These are phyloP conservation scores for Tremella mesenterica DNA, from an alignment of 768 basidiomycete genomes.

Conservation along the genomic window DNA sequence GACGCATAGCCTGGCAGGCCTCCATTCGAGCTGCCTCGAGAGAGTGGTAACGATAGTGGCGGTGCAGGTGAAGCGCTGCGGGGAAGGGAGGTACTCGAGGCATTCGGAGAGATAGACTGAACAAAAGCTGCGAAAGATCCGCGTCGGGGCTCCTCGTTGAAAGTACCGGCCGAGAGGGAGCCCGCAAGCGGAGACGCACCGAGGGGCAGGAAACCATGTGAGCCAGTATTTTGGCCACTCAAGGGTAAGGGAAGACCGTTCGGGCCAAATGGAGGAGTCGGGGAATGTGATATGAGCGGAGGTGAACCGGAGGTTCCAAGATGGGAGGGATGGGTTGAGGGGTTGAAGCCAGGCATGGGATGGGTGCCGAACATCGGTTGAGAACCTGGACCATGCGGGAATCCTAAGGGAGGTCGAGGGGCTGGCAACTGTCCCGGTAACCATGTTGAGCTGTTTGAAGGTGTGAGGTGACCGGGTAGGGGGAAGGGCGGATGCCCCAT, in stretches of 20 bases:
- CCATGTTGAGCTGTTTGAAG: constrained; percentile 11
- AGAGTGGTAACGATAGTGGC: neutral
- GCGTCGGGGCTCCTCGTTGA: neutral
- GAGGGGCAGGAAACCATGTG: constrained; percentile 6
- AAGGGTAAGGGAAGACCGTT: constrained; percentile 12
- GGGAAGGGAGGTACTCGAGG: neutral
- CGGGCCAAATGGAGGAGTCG: constrained; percentile 4
- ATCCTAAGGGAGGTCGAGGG: constrained; percentile 4
- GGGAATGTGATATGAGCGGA: constrained; percentile 11
- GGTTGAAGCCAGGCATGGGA: constrained; percentile 10
- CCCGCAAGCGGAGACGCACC: constrained; percentile 34
- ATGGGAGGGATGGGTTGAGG: constrained; percentile 4
- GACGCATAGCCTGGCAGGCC: neutral
- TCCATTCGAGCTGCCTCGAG: neutral
- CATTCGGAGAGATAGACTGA: neutral
- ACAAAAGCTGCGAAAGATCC: constrained; percentile 1
- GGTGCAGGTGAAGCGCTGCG: neutral
- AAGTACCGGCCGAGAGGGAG: constrained; percentile 14
- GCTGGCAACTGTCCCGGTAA: constrained; percentile 8
- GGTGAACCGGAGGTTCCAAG: constrained; percentile 12
- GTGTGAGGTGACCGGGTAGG: constrained; percentile 14
- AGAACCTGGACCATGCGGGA: constrained; percentile 10
- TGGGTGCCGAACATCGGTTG: constrained; percentile 4
- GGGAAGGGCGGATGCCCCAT: constrained; percentile 10
- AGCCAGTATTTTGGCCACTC: constrained; percentile 21